Conservation (phyloP, 2,329 filamentous ascomycete species). For the Phaeosphaeria sp. region DNA sequence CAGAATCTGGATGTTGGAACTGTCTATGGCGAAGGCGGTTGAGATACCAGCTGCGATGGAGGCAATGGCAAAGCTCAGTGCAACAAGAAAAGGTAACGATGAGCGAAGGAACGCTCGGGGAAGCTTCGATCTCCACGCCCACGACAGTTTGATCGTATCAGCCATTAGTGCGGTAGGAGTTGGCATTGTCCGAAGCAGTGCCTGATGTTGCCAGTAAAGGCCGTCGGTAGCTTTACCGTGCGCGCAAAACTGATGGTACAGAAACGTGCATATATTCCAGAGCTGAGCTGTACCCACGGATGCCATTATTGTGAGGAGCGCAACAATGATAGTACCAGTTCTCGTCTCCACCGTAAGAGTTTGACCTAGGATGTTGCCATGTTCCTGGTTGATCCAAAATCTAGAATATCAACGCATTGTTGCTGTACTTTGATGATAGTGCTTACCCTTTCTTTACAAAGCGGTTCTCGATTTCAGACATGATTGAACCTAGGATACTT, state of each 20-base stretch:
- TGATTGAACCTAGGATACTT: neutral
- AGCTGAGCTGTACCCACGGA: constrained; percentile 15
- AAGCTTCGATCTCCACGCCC: constrained; percentile 17
- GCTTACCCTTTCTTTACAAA: constrained; percentile 7
- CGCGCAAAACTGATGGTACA: constrained; percentile 21
- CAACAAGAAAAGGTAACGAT: constrained; percentile 9
- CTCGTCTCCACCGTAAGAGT: constrained; percentile 24
- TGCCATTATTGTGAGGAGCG: constrained; percentile 21
- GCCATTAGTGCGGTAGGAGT: constrained; percentile 17
- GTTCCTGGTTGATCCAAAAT: constrained; percentile 10
- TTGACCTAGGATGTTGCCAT: constrained; percentile 20
- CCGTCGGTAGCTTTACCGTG: constrained; percentile 14
- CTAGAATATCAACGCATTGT: neutral
- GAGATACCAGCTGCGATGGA: constrained; percentile 21
- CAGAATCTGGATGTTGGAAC: constrained; percentile 14
- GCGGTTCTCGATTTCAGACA: constrained; percentile 5
- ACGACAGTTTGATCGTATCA: constrained; percentile 24
- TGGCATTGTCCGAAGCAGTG: constrained; percentile 22
- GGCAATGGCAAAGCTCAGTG: constrained; percentile 10
- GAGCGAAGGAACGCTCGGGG: constrained; percentile 11
- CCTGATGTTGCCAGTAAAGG: constrained; percentile 25
- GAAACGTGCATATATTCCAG: constrained; percentile 24
- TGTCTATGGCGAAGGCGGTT: constrained; percentile 21
- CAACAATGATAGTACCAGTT: constrained; percentile 26
- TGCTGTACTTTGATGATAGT: neutral